These are phyloP conservation scores for Pichia kudriavzevii DNA, from an alignment of 1,139 yeast species.

Conservation along the genomic window DNA sequence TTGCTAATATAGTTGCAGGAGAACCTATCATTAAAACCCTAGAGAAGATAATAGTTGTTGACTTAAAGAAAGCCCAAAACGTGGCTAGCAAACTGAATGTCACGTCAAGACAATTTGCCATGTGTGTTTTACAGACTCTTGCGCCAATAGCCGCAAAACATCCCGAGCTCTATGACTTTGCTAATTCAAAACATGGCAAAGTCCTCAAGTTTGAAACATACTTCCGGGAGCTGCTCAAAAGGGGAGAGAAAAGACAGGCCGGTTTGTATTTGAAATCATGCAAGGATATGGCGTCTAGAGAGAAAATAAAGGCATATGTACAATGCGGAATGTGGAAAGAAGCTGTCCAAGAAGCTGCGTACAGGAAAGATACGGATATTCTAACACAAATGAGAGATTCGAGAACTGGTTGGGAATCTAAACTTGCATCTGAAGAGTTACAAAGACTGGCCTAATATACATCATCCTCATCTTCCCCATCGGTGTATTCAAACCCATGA, in stretches of 20 bases:
- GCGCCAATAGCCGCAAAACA: slow-evolving; percentile 40
- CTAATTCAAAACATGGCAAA: slow-evolving; percentile 40
- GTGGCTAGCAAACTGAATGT: slow-evolving; percentile 57
- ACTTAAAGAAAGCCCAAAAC: slow-evolving; percentile 48
- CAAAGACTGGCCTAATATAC: slow-evolving; percentile 22
- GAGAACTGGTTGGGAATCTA: slow-evolving; percentile 27
- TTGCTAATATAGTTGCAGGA: slow-evolving; percentile 33
- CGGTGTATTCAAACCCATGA: slow-evolving; percentile 40
- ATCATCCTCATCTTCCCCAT: slow-evolving; percentile 11
- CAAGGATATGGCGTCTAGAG: slow-evolving; percentile 30
- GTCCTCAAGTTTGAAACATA: slow-evolving; percentile 62
- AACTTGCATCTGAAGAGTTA: slow-evolving; percentile 27
- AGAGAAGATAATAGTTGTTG: slow-evolving; percentile 46
- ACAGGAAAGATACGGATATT: slow-evolving; percentile 45
- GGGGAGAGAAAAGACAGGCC: slow-evolving; percentile 42
- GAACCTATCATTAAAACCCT: slow-evolving; percentile 53
- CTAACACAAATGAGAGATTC: slow-evolving; percentile 29
- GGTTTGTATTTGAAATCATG: slow-evolving; percentile 34
- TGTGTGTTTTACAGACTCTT: slow-evolving; percentile 50
- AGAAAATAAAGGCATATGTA: slow-evolving; percentile 44
- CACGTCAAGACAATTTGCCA: slow-evolving; percentile 56
- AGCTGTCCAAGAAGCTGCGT: slow-evolving; percentile 62
- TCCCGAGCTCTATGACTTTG: slow-evolving; percentile 49
- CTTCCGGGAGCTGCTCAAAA: slow-evolving; percentile 43
- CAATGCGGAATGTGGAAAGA: slow-evolving; percentile 44